Evolutionary conservation across 73 alveolate species (phyloP).

Genomic region (Tetrahymena thermophila): DNA sequence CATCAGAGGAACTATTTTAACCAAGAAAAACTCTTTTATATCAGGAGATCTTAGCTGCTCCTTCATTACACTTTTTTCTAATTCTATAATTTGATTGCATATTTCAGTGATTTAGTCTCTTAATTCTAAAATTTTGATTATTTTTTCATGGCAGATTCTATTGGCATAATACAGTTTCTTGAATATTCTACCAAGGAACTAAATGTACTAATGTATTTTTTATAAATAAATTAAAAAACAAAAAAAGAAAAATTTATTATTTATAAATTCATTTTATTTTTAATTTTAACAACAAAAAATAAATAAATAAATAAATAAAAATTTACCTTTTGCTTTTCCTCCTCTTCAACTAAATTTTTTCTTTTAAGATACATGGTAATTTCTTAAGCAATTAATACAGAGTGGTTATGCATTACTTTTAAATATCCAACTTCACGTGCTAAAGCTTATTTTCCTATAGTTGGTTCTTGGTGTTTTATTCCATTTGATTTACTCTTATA

Average conservation of each 20-base stretch:
- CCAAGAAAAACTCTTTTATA: not conserved
- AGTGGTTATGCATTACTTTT: not conserved
- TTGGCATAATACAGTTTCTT: not conserved
- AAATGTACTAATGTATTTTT: not conserved
- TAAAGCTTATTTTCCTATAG: not conserved
- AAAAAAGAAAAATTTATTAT: no score
- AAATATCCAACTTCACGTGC: not conserved
- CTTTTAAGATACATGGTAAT: not conserved
- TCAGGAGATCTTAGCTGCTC: not conserved
- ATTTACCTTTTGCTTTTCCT: not conserved
- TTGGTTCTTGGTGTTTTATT: not conserved
- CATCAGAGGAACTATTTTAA: not conserved
- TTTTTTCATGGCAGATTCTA: not conserved
- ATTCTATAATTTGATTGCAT: not conserved
- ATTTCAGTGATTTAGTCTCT: not conserved
- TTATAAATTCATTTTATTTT: no score
- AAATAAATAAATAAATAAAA: no score
- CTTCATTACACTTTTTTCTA: not conserved
- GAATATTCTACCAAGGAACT: not conserved
- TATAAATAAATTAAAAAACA: no score
- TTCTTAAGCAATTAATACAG: not conserved
- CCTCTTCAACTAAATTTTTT: not conserved
- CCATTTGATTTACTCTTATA: not conserved
- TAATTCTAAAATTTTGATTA: not conserved
- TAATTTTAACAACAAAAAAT: no score